These are phyloP conservation scores for Ogataea degrootiae DNA, from an alignment of 805 yeast species.

Conservation along the genomic window DNA sequence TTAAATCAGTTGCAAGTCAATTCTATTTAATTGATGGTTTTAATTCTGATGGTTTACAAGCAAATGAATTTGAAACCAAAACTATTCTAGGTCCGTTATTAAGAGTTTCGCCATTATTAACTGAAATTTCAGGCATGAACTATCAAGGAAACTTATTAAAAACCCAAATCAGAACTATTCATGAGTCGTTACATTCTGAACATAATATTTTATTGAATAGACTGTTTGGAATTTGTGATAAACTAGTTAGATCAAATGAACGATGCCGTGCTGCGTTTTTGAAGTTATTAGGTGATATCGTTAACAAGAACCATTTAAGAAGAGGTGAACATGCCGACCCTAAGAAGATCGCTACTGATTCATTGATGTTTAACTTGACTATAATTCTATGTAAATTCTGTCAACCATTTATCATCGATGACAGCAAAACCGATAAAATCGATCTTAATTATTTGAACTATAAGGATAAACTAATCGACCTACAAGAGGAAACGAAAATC, in stretches of 20 bases:
- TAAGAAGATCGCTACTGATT: slow-evolving; percentile 65
- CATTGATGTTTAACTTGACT: slow-evolving; percentile 75
- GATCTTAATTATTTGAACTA: slow-evolving; percentile 61
- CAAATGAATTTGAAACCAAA: slow-evolving; percentile 51
- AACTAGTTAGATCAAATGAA: slow-evolving; percentile 68
- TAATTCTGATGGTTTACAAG: slow-evolving; percentile 41
- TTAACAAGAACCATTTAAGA: slow-evolving; percentile 83
- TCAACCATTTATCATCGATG: slow-evolving; percentile 70
- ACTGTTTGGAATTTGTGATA: slow-evolving; percentile 65
- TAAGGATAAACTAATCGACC: slow-evolving; percentile 51
- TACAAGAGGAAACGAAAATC: slow-evolving; percentile 77
- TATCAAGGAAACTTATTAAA: slow-evolving; percentile 36
- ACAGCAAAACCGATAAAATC: slow-evolving; percentile 70
- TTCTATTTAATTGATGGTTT: slow-evolving; percentile 57
- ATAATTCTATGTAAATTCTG: slow-evolving; percentile 65
- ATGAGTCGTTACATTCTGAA: slow-evolving; percentile 60
- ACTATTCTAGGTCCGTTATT: slow-evolving; percentile 77
- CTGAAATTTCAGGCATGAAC: slow-evolving; percentile 42
- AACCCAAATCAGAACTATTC: slow-evolving; percentile 43
- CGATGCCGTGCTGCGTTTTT: slow-evolving; percentile 60
- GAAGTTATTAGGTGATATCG: slow-evolving; percentile 63
- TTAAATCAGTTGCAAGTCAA: slow-evolving; percentile 56
- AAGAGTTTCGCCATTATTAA: slow-evolving; percentile 66
- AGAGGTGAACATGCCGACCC: slow-evolving; percentile 79
- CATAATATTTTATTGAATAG: slow-evolving; percentile 55